Evolutionary conservation across 2,329 filamentous ascomycete genomes (phyloP), one percentile per base, ranked within the genome.

Genomic region (Aureobasidium sp.): DNA sequence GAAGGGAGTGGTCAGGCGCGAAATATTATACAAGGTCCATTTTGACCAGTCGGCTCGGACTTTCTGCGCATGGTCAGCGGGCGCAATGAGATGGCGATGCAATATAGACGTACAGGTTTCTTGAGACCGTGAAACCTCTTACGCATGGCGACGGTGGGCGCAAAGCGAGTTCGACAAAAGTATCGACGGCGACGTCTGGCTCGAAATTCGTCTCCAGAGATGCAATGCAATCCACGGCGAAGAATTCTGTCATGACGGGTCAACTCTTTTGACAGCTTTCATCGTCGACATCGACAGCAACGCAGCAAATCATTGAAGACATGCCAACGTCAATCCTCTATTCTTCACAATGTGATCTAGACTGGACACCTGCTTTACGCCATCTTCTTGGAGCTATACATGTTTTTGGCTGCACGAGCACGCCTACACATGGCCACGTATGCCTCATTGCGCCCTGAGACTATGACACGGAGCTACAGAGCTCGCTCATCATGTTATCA

Each of bases 21-120:
- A 73, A 60, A 98, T 74, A 73, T 96, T 96, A 81, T 88, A 98
- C 59, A 98, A 79, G 68, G 95, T 95, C 78, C 89, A 90, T 75
- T 95, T 95, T 77, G 89, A 95, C 93, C 91, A 96, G 76, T 90
- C 89, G 76, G 93, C 88, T 64, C 91, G 86, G 70, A 95, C 70
- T 86, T 89, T 94, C 90, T 97, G 67, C 44, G 25, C 44, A 27
- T 2, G 16, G 37, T 41, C 35, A 47, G 44, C 30, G 21, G n/a
- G 25, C 12, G 32, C 24, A n/a, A 25, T 34, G 25, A 49, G 32
- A 34, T 21, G 8, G 3, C 24, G 19, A 24, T 22, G 29, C 14
- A 8, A n/a, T 27, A 29, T 14, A 6, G 21, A 6, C 42, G 17
- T 48, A 54, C 53, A 16, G 53, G 53, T 25, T 51, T 55, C 45